phyloP scores from a whole-genome alignment of 768 basidiomycete genomes.

The Mycena amicta region DNA sequence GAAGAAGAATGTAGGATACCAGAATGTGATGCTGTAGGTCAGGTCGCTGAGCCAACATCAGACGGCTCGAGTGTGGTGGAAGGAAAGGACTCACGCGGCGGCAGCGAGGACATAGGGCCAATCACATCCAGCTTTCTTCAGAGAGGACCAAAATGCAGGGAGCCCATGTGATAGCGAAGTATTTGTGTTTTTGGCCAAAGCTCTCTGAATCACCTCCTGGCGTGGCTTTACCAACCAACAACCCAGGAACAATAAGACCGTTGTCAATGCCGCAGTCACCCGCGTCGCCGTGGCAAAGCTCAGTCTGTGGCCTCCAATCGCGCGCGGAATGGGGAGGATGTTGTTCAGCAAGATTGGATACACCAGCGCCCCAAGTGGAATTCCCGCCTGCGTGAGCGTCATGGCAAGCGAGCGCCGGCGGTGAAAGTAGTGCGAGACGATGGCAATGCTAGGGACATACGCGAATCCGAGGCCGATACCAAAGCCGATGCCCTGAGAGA shows the following conservation, averaged over 20 bases:
- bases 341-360: conserved; percentile 52
- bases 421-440: conserved; percentile 49
- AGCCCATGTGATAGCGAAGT: conserved; percentile 33
- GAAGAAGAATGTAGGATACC: conserved; percentile 57
- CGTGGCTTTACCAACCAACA: conserved; percentile 11
- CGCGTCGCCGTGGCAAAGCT: conserved; percentile 44
- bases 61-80: too few species aligned
- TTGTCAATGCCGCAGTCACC: conserved; percentile 39
- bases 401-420: conserved; percentile 43
- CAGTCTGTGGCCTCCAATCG: conserved; percentile 33
- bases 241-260: conserved; percentile 33
- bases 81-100: conserved; percentile 38
- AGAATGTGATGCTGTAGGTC: conserved; percentile 41
- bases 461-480: conserved; percentile 55
- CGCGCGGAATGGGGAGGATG: conserved; percentile 22
- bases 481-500: conserved; percentile 48
- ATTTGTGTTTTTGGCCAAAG: conserved; percentile 40
- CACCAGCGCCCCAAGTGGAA: conserved; percentile 45
- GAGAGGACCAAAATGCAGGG: conserved; percentile 29
- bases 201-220: neutral
- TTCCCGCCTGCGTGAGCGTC: conserved; percentile 42
- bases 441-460: conserved; percentile 51
- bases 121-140: conserved; percentile 43
- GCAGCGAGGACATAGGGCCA: conserved; percentile 45
- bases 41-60: conserved; percentile 30